phyloP scores from a whole-genome alignment of 140 eudicot species.

The Erigeron philadelphicus region DNA sequence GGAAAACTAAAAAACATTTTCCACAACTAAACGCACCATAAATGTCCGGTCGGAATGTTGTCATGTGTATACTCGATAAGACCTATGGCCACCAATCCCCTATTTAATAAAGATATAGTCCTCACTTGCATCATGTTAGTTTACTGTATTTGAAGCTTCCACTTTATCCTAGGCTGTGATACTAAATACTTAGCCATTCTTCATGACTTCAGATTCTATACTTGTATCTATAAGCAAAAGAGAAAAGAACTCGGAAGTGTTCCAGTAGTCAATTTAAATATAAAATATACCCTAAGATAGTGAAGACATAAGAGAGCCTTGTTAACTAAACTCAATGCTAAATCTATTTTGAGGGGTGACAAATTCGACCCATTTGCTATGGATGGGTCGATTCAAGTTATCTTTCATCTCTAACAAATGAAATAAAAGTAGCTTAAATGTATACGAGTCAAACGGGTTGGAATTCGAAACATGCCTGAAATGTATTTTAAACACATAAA shows the following conservation, averaged over 20 bases:
- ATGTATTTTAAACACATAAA: too few relatives aligned
- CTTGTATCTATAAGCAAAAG: not conserved
- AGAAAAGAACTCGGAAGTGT: not conserved
- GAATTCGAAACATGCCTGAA: too few relatives aligned
- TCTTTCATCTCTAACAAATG: too few relatives aligned
- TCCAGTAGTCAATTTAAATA: constrained; percentile 9
- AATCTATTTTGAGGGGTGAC: not conserved
- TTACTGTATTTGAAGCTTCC: not conserved
- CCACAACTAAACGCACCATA: too few relatives aligned
- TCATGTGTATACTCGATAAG: not conserved
- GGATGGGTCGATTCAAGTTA: too few relatives aligned
- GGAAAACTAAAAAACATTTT: too few relatives aligned
- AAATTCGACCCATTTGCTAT: too few relatives aligned
- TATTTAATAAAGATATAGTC: not conserved
- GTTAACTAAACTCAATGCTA: constrained; percentile 18
- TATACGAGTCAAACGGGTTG: too few relatives aligned
- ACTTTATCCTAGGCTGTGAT: not conserved
- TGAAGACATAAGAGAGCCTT: not conserved
- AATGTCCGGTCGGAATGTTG: too few relatives aligned
- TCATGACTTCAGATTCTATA: not conserved
- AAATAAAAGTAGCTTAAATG: too few relatives aligned
- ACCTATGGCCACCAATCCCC: not conserved
- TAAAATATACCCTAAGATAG: not conserved
- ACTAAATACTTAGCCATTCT: not conserved
- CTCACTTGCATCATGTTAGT: not conserved